phyloP scores from a whole-genome alignment of 2,329 filamentous ascomycete genomes.

The Pleurostoma richardsiae region DNA sequence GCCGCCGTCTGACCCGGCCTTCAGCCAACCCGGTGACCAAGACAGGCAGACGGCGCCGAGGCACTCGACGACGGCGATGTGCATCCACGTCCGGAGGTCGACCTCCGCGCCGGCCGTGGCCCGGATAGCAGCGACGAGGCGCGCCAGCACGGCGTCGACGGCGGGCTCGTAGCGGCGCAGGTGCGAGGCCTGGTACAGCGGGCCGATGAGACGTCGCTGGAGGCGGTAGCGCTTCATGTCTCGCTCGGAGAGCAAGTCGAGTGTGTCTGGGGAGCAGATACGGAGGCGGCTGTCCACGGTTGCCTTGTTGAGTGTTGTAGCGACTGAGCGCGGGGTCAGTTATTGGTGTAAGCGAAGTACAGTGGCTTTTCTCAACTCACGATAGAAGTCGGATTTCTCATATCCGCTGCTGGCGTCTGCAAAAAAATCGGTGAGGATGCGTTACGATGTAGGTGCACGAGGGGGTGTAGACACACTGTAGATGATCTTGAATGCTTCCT shows the following conservation, averaged over 20 bases:
- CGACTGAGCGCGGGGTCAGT: constrained; percentile 24
- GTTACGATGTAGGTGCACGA: neutral
- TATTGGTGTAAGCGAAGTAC: neutral
- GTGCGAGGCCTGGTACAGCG: constrained; percentile 37
- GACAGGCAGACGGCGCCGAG: constrained; percentile 43
- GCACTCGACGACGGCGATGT: constrained; percentile 48
- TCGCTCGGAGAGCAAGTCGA: constrained; percentile 46
- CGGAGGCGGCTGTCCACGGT: constrained; percentile 30
- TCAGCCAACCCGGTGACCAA: constrained; percentile 46
- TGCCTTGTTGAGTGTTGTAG: constrained; percentile 38
- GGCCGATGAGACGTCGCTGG: constrained; percentile 44
- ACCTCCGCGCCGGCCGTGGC: constrained; percentile 30
- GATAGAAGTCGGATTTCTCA: constrained; percentile 48
- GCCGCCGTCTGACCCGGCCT: constrained; percentile 35
- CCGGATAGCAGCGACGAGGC: constrained; percentile 27
- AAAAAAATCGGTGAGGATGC: neutral
- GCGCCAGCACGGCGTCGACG: constrained; percentile 33
- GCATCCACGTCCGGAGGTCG: constrained; percentile 51
- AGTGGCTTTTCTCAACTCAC: constrained; percentile 22
- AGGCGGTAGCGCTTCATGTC: constrained; percentile 39
- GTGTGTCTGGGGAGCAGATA: constrained; percentile 31
- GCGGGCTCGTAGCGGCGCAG: constrained; percentile 33
- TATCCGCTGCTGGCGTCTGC: constrained; percentile 40
- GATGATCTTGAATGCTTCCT: constrained; percentile 39
- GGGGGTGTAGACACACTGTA: constrained; percentile 31